Base-by-base conservation (phyloP, 768 basidiomycete genomes). In the Tremella yokohamensis region DNA sequence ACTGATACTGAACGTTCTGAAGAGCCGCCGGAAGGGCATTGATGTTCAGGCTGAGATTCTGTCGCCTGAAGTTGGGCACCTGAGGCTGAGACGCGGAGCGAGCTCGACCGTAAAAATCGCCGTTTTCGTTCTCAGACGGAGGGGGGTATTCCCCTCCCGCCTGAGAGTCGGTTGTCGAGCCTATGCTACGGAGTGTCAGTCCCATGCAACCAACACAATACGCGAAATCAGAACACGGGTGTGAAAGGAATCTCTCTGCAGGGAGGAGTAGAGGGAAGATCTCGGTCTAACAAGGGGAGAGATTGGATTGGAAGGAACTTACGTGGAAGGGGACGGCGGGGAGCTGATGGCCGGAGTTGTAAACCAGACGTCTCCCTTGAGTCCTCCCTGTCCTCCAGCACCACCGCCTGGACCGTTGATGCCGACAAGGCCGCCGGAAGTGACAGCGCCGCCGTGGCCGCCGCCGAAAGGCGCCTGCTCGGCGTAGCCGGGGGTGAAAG, bases 311-410 rank as follows among this genome's bases (percentile, higher is more conserved):
- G 19, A 39, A 19, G 18, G 19, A 2, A 65, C 67, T 61, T 54
- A 69, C 64, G 68, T 70, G 61, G 68, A 66, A 40, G 68, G 68
- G 34, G 68, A 70, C 40, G 68, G 68, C 13, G 68, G 68, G 15
- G 65, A 60, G 59, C 60, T 69, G 56, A 61, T 50, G 29, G 51
- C 38, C 48, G 59, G 59, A 19, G 26, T 44, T 29, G 62, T 24
- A 2, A 56, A 52, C 52, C 57, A 63, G n/a, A 59, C 40, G 58
- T 59, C 61, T 29, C 53, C 58, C 26, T 56, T 62, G 45, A 55
- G 45, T 34, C 57, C 24, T n/a, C 44, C 16, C 39, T n/a, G 40
- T 40, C 57, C 24, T 19, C 16, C 18, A 11, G 26, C 8, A 51
- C 13, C 20, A 16, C 26, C 49, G 16, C 19, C 49, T n/a, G 42